Conservation (phyloP, 345 rosid genomes). For the Brassica juncea region DNA sequence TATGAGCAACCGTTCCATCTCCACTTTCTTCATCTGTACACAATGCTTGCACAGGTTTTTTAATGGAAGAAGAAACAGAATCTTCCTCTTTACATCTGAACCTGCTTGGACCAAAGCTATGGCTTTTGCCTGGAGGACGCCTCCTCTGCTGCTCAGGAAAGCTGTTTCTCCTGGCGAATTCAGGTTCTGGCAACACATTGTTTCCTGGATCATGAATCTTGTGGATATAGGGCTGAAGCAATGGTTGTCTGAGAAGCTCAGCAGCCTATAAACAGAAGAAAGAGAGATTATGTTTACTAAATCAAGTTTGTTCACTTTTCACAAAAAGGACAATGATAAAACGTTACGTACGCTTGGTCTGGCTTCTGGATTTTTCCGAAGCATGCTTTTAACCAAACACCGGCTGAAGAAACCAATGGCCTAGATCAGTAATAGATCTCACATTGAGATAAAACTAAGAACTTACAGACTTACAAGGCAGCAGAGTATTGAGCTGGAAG, state of each 20-base stretch:
- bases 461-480: conserved; percentile 73
- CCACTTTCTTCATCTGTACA: conserved; percentile 55
- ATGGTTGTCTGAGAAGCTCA: conserved; percentile 75
- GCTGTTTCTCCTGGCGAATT: conserved; percentile 56
- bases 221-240: conserved; percentile 77
- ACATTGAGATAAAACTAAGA: conserved; percentile 5
- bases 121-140: conserved; percentile 56
- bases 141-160: conserved; percentile 55
- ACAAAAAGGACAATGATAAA: conserved; percentile 20
- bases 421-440: conserved; percentile 23
- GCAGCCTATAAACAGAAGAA: conserved; percentile 63
- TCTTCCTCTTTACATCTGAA: conserved; percentile 70
- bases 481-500: conserved; percentile 96
- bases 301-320: conserved; percentile 23
- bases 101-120: conserved; percentile 80
- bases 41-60: conserved; percentile 43
- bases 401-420: conserved; percentile 57
- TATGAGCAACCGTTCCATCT: conserved; percentile 74
- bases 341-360: conserved; percentile 80
- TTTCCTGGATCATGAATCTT: conserved; percentile 76
- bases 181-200: conserved; percentile 56
- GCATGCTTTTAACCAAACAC: conserved; percentile 92
- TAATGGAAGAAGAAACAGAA: conserved; percentile 56
- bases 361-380: conserved; percentile 96
- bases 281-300: conserved; percentile 2